A percentile compares a stretch with the other conserved stretches of the same genome.
Conservation (phyloP, 2,329 filamentous ascomycete genomes). For the Chaetoscypha palmicola region DNA sequence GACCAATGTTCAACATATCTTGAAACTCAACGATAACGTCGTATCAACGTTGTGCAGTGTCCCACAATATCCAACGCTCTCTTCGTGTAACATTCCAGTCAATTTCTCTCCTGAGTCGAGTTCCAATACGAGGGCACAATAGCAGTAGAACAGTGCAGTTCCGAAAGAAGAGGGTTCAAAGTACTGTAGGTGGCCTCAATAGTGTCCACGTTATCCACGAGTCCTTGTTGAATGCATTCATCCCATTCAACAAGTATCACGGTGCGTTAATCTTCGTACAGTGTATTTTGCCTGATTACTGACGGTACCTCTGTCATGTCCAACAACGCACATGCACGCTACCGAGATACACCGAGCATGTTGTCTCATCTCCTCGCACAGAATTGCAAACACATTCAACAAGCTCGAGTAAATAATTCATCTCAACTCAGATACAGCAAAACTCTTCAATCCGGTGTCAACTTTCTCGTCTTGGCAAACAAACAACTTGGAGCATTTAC, state of each 20-base stretch:
- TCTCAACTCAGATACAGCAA: background rate
- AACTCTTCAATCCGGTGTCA: background rate
- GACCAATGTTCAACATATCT: slow-evolving; percentile 4
- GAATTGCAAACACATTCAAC: background rate
- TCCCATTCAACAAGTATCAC: too few relatives aligned
- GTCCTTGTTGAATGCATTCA: too few relatives aligned
- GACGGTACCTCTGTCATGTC: background rate
- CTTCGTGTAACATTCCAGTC: too few relatives aligned
- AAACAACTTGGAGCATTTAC: background rate
- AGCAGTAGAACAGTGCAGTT: too few relatives aligned
- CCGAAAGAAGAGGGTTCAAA: background rate
- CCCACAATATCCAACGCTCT: background rate
- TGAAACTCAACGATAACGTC: slow-evolving; percentile 2
- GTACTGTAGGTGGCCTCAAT: background rate
- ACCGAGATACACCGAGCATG: background rate
- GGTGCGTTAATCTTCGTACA: too few relatives aligned
- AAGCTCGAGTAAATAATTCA: background rate
- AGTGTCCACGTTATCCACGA: too few relatives aligned
- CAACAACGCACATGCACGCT: background rate
- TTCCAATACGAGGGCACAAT: too few relatives aligned
- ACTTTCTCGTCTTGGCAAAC: background rate
- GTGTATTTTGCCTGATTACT: background rate
- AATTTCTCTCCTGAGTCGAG: too few relatives aligned
- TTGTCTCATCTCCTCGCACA: background rate
- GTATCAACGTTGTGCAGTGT: background rate